These are phyloP conservation scores for Canavalia ensiformis DNA, from an alignment of 306 rosid genomes.

Conservation along the genomic window DNA sequence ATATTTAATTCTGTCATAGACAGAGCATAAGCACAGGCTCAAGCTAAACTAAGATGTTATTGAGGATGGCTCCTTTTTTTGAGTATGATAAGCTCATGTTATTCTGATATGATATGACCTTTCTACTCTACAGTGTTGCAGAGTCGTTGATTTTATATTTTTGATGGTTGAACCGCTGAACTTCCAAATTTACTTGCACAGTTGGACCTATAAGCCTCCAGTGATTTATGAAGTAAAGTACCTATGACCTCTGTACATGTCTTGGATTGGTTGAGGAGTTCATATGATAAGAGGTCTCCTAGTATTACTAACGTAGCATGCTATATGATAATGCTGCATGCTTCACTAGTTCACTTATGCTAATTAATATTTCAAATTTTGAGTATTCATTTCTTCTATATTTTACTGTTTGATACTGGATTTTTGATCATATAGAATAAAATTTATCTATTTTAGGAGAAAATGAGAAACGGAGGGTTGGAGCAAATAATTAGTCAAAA, in stretches of 20 bases:
- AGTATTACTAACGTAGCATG: no score
- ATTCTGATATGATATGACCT: neutral
- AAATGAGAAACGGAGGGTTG: no score
- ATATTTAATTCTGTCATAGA: neutral
- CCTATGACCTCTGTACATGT: no score
- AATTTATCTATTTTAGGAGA: neutral
- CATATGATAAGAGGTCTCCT: no score
- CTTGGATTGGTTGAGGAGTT: no score
- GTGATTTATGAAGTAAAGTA: neutral
- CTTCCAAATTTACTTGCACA: neutral
- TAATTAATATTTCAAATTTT: neutral
- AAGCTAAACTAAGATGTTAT: neutral
- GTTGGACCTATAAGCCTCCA: neutral
- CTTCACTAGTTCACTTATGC: neutral
- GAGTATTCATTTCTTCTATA: no score
- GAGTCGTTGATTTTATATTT: no score
- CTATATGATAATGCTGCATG: no score
- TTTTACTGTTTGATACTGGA: neutral
- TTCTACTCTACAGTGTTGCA: neutral
- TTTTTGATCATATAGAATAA: neutral
- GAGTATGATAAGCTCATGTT: neutral
- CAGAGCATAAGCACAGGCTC: neutral
- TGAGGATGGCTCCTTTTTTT: neutral
- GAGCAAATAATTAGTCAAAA: no score
- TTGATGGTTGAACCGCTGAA: no score